Base-by-base conservation (phyloP, 257 asterid genomes). In the Primulina tabacum region DNA sequence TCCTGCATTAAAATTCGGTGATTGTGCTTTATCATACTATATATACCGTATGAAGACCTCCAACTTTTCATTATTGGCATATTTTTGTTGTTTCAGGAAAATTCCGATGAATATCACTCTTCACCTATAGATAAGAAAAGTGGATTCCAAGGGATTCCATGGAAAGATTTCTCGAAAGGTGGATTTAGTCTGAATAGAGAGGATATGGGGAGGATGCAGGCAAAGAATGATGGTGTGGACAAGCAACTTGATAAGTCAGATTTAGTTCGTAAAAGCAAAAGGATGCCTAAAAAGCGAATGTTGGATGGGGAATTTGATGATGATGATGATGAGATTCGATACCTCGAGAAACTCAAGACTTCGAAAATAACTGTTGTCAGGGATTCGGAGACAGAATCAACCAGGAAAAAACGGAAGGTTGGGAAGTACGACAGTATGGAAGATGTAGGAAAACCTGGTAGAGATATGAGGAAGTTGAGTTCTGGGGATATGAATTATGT, bases 241-340 rank as follows among this genome's bases (percentile, higher is more conserved):
- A 90, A 78, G 65, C 83, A 78, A 38, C 84, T 82, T 8, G 92
- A 89, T 71, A 88, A 82, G 77, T 71, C 86, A 8, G 96, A 90
- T 78, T 73, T 85, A 43, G 92, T 83, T 72, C 96, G 99, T 68
- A 94, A 91, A 84, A 94, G 97, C 87, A 89, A 74, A 85, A 82
- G 97, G 80, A 86, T 73, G 29, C 96, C 92, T 35, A 94, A 89
- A 82, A 86, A 75, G 78, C 97, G 95, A 67, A 89, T 75, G 61
- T 79, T 82, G 65, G 96, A 91, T 71, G 89, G 74, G 43, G 89
- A 86, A 6, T 90, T 84, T 77, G 97, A 85, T 68, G 97, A 90
- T 11, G 96, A 90, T 17, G 95, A 94, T 74, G 97, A 83, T 68
- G 99, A 94, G 83, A 88, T 89, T 73, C 86, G 97, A 47, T 94